Percentiles rank a stretch among this genome's conserved stretches.
Conservation (phyloP, 2,329 filamentous ascomycete species). For the Talaromyces sp. region DNA sequence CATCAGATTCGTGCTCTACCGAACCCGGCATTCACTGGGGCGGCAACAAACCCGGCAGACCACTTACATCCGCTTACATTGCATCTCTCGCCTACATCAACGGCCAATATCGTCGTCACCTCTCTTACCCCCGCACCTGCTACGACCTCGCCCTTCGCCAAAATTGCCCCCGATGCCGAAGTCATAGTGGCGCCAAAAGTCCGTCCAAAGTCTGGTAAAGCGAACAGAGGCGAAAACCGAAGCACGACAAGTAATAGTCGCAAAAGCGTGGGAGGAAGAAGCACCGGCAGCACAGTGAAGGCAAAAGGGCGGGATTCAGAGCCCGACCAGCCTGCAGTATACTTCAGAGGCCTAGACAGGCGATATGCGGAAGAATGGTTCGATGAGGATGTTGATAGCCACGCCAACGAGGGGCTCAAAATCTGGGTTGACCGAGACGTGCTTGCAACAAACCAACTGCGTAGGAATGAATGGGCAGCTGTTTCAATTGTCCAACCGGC, state of each 20-base stretch:
- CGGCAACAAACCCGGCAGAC: conserved; percentile 45
- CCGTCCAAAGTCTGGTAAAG: conserved; percentile 64
- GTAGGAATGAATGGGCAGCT: conserved; percentile 69
- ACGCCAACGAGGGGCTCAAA: conserved; percentile 56
- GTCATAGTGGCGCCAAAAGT: conserved; percentile 96
- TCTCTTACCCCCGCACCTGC: conserved; percentile 72
- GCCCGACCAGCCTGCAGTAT: conserved; percentile 54
- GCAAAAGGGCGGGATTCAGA: conserved; percentile 56
- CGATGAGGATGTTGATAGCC: conserved; percentile 56
- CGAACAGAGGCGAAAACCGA: conserved; percentile 74
- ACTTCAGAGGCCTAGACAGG: conserved; percentile 74
- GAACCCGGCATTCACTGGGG: conserved; percentile 63
- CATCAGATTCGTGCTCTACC: conserved; percentile 90
- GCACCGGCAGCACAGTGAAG: conserved; percentile 65
- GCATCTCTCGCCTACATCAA: conserved; percentile 91
- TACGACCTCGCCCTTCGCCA: conserved; percentile 71
- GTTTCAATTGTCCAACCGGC: conserved; percentile 85
- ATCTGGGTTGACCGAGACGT: conserved; percentile 83
- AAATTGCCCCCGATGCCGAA: conserved; percentile 89
- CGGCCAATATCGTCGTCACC: conserved; percentile 81
- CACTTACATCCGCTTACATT: conserved; percentile 76
- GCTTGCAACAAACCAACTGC: conserved; percentile 64
- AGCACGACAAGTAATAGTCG: conserved; percentile 65
- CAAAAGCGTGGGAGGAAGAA: conserved; percentile 66
- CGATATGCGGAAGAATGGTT: conserved; percentile 69